Conservation (phyloP, 257 asterid genomes). For the Solanum virginianum region DNA sequence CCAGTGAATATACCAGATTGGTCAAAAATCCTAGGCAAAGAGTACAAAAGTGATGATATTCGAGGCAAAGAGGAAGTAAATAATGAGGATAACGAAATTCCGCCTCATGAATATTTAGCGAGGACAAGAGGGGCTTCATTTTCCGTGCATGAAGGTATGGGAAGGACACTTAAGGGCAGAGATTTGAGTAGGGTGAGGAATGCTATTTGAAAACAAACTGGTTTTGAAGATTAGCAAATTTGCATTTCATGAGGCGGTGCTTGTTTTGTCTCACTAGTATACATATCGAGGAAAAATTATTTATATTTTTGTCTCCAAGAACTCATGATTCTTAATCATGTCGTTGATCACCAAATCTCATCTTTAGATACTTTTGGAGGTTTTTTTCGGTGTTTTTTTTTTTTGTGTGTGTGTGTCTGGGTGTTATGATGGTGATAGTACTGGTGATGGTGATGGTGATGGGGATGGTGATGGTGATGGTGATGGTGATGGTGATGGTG, state of each 20-base stretch:
- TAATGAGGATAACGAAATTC: not conserved
- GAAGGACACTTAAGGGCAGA: slow-evolving; percentile 18
- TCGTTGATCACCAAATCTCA: not conserved
- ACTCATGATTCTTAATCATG: not conserved
- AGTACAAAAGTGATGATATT: not conserved
- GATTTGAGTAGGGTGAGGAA: slow-evolving; percentile 14
- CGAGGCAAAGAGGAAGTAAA: not conserved
- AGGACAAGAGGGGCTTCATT: too few relatives aligned
- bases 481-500: too few relatives aligned
- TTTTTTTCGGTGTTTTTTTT: too few relatives aligned
- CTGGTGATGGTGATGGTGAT: too few relatives aligned
- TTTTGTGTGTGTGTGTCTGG: too few relatives aligned
- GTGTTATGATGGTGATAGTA: too few relatives aligned
- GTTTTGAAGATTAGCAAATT: slow-evolving; percentile 9
- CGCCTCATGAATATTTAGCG: slow-evolving; percentile 1
- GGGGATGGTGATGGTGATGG: too few relatives aligned
- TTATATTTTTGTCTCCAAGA: not conserved
- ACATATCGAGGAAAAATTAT: not conserved
- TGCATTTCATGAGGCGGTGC: not conserved
- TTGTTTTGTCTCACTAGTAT: not conserved
- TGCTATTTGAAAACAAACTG: slow-evolving; percentile 14
- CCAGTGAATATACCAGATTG: slow-evolving; percentile 9
- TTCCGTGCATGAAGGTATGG: not conserved
- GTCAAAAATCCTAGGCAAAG: not conserved
- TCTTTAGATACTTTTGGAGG: not conserved